Conservation (phyloP, 768 basidiomycete species). For the Lentinus tigrinus region DNA sequence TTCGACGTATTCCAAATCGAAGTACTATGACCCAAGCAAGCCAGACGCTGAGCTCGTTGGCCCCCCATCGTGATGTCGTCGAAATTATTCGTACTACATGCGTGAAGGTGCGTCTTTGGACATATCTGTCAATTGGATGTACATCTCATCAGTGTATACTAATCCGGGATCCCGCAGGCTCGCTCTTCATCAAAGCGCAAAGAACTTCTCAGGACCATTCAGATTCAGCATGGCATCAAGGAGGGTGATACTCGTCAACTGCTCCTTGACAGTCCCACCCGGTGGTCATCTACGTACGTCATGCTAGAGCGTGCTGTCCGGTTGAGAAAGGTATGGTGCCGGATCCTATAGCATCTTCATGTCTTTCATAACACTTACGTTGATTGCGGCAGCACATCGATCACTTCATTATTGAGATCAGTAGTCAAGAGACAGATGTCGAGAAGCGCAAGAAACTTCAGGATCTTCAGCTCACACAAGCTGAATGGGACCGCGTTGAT, state of each 20-base stretch:
- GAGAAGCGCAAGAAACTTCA: constrained; percentile 17
- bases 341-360: no score
- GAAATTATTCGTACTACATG: constrained; percentile 27
- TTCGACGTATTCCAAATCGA: constrained; percentile 22
- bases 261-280: constrained; percentile 29
- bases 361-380: no score
- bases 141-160: no score
- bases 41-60: constrained; percentile 15
- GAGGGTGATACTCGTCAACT: constrained; percentile 9
- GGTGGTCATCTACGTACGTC: constrained; percentile 34
- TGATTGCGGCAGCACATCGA: constrained; percentile 19
- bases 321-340: constrained; percentile 7
- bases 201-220: constrained; percentile 21
- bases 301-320: constrained; percentile 24
- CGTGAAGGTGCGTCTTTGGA: constrained; percentile 30
- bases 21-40: constrained; percentile 24
- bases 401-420: constrained; percentile 27
- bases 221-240: background rate
- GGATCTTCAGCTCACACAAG: constrained; percentile 13
- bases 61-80: constrained; percentile 23
- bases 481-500: constrained; percentile 26
- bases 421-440: constrained; percentile 15
- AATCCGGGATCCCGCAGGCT: constrained; percentile 15
- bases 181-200: constrained; percentile 30
- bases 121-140: no score